Evolutionary conservation across 805 yeast species (phyloP).

Genomic region (Ogataea chonburiensis): DNA sequence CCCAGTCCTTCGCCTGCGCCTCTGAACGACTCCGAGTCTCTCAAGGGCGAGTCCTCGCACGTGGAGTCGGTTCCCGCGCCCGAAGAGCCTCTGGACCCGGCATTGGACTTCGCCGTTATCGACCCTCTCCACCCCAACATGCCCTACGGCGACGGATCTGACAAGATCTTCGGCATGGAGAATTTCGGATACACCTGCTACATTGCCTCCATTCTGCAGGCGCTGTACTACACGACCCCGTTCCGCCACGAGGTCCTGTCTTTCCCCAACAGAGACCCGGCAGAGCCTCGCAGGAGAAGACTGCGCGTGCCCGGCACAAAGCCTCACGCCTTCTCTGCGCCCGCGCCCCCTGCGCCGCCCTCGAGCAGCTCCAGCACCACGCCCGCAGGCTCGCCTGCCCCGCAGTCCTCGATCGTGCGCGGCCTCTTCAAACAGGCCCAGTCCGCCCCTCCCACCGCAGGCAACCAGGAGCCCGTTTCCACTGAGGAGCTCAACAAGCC

Average conservation of each 20-base stretch:
- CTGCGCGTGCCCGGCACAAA: constrained; percentile 40
- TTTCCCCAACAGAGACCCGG: constrained; percentile 42
- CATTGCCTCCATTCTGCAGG: constrained; percentile 89
- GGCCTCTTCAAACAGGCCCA: constrained; percentile 16
- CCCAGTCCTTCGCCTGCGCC: background rate
- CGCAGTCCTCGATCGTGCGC: constrained; percentile 20
- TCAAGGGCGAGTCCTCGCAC: constrained; percentile 22
- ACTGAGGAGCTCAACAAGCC: constrained; percentile 16
- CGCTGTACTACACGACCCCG: constrained; percentile 69
- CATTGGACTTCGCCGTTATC: constrained; percentile 23
- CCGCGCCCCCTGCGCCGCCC: constrained; percentile 20
- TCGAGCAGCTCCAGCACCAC: constrained; percentile 1
- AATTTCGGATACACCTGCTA: constrained; percentile 92
- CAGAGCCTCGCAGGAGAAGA: constrained; percentile 38
- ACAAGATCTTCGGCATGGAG: constrained; percentile 76
- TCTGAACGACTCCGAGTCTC: constrained; percentile 1
- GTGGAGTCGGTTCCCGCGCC: constrained; percentile 16
- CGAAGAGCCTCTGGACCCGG: constrained; percentile 26
- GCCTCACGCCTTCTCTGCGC: constrained; percentile 38
- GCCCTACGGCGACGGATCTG: constrained; percentile 67
- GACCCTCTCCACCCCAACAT: constrained; percentile 24
- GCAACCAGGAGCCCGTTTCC: constrained; percentile 1
- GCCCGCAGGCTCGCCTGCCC: constrained; percentile 1
- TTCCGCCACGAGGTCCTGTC: constrained; percentile 59
- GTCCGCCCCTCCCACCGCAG: constrained; percentile 8